Conservation (phyloP, 2,329 filamentous ascomycete genomes). For the Fusarium acutatum region DNA sequence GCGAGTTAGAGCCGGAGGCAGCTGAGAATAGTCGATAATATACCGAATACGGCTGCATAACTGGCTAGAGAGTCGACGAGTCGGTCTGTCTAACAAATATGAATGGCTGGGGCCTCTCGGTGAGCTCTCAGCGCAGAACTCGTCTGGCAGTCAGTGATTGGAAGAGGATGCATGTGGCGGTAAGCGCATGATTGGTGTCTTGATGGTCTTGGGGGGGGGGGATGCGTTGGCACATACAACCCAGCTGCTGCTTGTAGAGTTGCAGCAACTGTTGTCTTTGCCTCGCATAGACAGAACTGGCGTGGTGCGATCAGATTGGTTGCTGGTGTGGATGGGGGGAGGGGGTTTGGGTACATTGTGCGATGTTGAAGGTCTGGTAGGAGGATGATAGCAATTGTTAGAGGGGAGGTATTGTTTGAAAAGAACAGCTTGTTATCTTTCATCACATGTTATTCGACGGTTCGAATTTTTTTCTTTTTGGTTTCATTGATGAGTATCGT, state of each 20-base stretch:
- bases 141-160: slow-evolving; percentile 39
- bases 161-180: slow-evolving; percentile 30
- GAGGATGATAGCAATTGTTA: slow-evolving; percentile 25
- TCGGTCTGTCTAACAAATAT: slow-evolving; percentile 35
- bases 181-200: slow-evolving; percentile 44
- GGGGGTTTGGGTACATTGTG: slow-evolving; percentile 12
- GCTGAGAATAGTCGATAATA: slow-evolving; percentile 20
- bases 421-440: not conserved
- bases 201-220: slow-evolving; percentile 20
- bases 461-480: not conserved
- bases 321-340: slow-evolving; percentile 21
- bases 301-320: slow-evolving; percentile 34
- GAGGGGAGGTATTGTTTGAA: slow-evolving; percentile 16
- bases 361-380: slow-evolving; percentile 7
- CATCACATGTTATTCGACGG: not conserved
- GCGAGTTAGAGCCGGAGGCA: slow-evolving; percentile 10
- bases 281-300: slow-evolving; percentile 37
- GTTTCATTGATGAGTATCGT: slow-evolving; percentile 6
- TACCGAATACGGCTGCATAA: slow-evolving; percentile 27
- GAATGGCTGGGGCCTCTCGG: slow-evolving; percentile 19
- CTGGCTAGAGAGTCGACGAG: slow-evolving; percentile 15
- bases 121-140: slow-evolving; percentile 19
- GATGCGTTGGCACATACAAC: slow-evolving; percentile 39
- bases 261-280: slow-evolving; percentile 37
- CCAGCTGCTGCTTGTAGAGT: slow-evolving; percentile 22